Evolutionary conservation across 495 filamentous ascomycete genomes (phyloP).

Genomic region (Aspergillus olivimuriae): DNA sequence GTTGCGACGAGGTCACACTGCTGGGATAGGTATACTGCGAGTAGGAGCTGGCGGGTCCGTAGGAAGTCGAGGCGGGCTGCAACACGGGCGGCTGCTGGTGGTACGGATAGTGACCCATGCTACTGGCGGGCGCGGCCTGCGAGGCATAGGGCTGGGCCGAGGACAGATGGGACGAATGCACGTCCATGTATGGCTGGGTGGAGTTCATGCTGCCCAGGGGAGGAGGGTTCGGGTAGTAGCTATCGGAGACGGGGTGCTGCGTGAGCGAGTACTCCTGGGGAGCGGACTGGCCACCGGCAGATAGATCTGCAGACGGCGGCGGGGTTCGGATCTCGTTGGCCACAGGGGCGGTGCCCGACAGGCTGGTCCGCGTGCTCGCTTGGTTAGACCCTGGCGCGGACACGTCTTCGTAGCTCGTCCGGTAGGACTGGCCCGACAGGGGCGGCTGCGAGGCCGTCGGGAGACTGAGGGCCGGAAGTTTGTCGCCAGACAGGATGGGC

Average conservation of each 20-base stretch:
- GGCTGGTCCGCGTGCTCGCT: slow-evolving; percentile 32
- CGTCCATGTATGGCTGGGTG: slow-evolving; percentile 75
- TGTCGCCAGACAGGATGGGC: slow-evolving; percentile 65
- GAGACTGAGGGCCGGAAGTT: slow-evolving; percentile 68
- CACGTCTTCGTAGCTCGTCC: slow-evolving; percentile 42
- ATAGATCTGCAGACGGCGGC: slow-evolving; percentile 28
- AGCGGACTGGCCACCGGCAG: slow-evolving; percentile 25
- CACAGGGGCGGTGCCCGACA: slow-evolving; percentile 29
- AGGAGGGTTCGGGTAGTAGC: slow-evolving; percentile 33
- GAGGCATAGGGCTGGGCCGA: slow-evolving; percentile 72
- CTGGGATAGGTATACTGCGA: slow-evolving; percentile 68
- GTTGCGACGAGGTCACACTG: slow-evolving; percentile 68
- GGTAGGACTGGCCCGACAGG: slow-evolving; percentile 43
- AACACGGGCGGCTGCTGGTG: slow-evolving; percentile 74
- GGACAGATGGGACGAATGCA: slow-evolving; percentile 73
- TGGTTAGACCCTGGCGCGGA: slow-evolving; percentile 20
- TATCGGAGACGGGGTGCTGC: slow-evolving; percentile 24
- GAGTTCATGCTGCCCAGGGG: slow-evolving; percentile 77
- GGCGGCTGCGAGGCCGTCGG: slow-evolving; percentile 63
- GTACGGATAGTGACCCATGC: slow-evolving; percentile 63
- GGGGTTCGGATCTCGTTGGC: slow-evolving; percentile 30
- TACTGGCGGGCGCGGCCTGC: slow-evolving; percentile 72
- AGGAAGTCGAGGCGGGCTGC: slow-evolving; percentile 71
- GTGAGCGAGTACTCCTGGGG: slow-evolving; percentile 28
- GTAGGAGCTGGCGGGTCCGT: slow-evolving; percentile 59